These are phyloP conservation scores for Annulohypoxylon truncatum DNA, from an alignment of 2,329 filamentous ascomycete genomes.

Conservation along the genomic window DNA sequence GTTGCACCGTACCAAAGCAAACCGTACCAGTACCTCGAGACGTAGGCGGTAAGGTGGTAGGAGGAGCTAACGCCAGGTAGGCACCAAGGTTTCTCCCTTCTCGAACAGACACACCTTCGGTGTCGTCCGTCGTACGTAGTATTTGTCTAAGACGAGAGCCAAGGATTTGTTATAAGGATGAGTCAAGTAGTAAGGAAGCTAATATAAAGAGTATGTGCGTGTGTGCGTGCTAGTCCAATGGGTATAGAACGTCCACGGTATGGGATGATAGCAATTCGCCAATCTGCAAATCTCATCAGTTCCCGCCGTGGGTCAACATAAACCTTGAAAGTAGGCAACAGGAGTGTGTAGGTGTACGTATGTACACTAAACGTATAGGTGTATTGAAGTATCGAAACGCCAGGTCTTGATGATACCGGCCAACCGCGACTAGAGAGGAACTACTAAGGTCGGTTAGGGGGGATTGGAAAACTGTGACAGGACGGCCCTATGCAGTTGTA, in stretches of 20 bases:
- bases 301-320: slow-evolving; percentile 24
- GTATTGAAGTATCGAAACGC: slow-evolving; percentile 16
- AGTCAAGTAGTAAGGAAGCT: slow-evolving; percentile 34
- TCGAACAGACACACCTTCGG: slow-evolving; percentile 24
- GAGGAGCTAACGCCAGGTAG: slow-evolving; percentile 30
- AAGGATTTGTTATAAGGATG: slow-evolving; percentile 35
- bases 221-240: background rate
- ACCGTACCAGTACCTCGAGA: slow-evolving; percentile 12
- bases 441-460: slow-evolving; percentile 34
- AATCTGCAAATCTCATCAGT: slow-evolving; percentile 37
- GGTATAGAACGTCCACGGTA: background rate
- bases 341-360: background rate
- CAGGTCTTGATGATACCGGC: slow-evolving; percentile 24
- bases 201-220: slow-evolving; percentile 20
- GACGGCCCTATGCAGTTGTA: slow-evolving; percentile 44
- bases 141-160: slow-evolving; percentile 25
- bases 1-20: slow-evolving; percentile 28
- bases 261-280: slow-evolving; percentile 28
- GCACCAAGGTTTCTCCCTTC: slow-evolving; percentile 24
- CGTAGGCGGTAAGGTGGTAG: background rate
- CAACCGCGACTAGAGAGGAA: slow-evolving; percentile 34
- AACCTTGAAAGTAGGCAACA: background rate
- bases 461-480: slow-evolving; percentile 38
- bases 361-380: slow-evolving; percentile 10
- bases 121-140: slow-evolving; percentile 29